These are phyloP conservation scores for Graphium sp. DNA, from an alignment of 2,329 filamentous ascomycete species.

Conservation along the genomic window DNA sequence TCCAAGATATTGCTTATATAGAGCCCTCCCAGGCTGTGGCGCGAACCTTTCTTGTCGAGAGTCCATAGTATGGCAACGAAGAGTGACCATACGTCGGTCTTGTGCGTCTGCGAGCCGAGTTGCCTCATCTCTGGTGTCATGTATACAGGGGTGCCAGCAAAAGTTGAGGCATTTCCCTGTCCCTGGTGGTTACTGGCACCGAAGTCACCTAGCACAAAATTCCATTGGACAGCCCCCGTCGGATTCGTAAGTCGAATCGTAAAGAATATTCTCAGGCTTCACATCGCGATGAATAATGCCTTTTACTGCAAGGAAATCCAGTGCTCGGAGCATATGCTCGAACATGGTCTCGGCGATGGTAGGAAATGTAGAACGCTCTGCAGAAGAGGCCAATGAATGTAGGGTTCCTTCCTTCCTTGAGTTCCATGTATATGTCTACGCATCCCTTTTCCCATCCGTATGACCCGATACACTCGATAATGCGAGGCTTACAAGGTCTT, in stretches of 20 bases:
- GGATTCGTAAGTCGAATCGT: no score
- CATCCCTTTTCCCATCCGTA: constrained; percentile 1
- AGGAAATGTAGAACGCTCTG: neutral
- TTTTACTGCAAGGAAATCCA: constrained; percentile 7
- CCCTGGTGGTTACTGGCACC: no score
- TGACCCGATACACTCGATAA: constrained; percentile 5
- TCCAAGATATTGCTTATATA: no score
- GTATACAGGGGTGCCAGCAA: constrained; percentile 4
- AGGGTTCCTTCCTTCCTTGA: constrained; percentile 7
- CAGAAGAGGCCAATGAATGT: neutral
- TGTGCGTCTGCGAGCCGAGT: constrained; percentile 6
- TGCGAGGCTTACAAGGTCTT: constrained; percentile 2
- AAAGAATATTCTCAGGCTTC: constrained; percentile 10
- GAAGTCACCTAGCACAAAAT: no score
- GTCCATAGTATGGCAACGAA: constrained; percentile 10
- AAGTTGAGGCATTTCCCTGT: no score
- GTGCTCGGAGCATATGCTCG: constrained; percentile 9
- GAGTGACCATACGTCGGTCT: constrained; percentile 11
- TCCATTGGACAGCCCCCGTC: no score
- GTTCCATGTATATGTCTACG: constrained; percentile 7
- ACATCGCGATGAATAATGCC: constrained; percentile 9
- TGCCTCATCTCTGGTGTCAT: constrained; percentile 8
- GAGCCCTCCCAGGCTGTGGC: no score
- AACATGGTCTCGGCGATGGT: constrained; percentile 2
- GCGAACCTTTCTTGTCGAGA: constrained; percentile 4